A percentile compares a stretch with the other conserved stretches of the same genome.
These are phyloP conservation scores for Endothia cerciana DNA, from an alignment of 2,329 filamentous ascomycete genomes.

Conservation along the genomic window DNA sequence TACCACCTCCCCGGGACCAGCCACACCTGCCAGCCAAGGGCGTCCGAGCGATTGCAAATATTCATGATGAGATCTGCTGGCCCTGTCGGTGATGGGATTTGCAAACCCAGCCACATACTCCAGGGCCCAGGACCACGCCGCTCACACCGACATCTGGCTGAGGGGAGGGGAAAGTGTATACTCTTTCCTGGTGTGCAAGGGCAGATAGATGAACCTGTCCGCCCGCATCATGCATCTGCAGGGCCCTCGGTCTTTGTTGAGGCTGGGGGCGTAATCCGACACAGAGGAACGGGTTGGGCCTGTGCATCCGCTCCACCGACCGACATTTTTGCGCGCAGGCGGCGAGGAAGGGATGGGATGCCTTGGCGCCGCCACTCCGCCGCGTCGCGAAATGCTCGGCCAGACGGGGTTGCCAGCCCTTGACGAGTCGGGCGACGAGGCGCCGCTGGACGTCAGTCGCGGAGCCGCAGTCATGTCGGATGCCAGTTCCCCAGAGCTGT, in stretches of 20 bases:
- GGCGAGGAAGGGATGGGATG: neutral
- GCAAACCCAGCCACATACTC: neutral
- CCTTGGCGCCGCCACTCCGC: slow-evolving; percentile 7
- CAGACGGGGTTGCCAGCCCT: neutral
- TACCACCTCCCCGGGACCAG: neutral
- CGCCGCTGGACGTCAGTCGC: slow-evolving; percentile 1
- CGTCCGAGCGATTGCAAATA: slow-evolving; percentile 9
- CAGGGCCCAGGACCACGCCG: neutral
- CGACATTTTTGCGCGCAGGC: neutral
- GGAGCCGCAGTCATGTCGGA: neutral
- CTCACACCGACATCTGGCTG: neutral
- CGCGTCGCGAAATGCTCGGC: neutral
- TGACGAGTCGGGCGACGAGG: slow-evolving; percentile 9
- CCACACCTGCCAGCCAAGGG: neutral
- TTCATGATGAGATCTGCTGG: slow-evolving; percentile 5
- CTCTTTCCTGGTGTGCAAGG: neutral
- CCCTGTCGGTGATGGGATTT: neutral
- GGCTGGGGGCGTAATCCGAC: neutral
- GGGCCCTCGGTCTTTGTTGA: neutral
- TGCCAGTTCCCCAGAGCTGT: neutral
- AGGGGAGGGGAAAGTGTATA: neutral
- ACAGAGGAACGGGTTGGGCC: neutral
- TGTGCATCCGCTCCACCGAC: neutral
- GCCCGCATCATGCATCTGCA: slow-evolving; percentile 9
- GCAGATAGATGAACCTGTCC: neutral